Base-by-base conservation (phyloP, 768 basidiomycete species). In the Tephrocybe sp. region DNA sequence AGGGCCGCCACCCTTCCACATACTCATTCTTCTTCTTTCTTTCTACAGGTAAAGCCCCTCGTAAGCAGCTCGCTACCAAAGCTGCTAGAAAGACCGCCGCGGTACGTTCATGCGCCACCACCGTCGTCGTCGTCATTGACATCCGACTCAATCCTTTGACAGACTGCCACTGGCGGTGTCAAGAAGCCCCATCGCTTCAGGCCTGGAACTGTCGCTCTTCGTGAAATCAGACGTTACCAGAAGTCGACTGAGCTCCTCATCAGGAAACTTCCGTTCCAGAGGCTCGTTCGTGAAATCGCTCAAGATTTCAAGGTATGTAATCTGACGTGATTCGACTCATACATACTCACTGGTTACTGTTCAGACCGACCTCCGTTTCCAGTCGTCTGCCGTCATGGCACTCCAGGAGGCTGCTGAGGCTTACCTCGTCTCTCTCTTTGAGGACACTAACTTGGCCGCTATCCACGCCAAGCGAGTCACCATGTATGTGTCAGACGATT, bases 141-240 rank as follows among this genome's bases (percentile, higher is more conserved):
- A 56, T 56, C 54, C 43, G 47, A 51, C 59, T 48, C 49, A 55
- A 38, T 37, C 33, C 34, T 39, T 49, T 50, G 21, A 15, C 23
- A 84, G 81, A 79, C 88, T 49, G 82, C 88, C 50, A 88, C 94
- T 55, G 94, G 94, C 74, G 94, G 94, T 84, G 94, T 97, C 63
- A 98, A 98, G 94, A 99, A 98, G 80, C 95, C 94, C 53, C 94
- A 98, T 72, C 80, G 94, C 68, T 97, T 95, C 86, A 83, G 89
- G 65, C 89, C 89, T 60, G 89, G 95, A 78, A 99, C 95, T 58
- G 95, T 99, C 78, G 95, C 95, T 58, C 92, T 99, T 58, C 94
- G 95, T 81, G 94, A 97, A 75, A 97, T 97, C 63, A 79, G 95
- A 67, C 82, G 94, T 70, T 97, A 97, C 80, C 94, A 97, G 74